These are phyloP conservation scores for Pythium dissimile DNA, from an alignment of 352 stramenopile genomes.

Conservation along the genomic window DNA sequence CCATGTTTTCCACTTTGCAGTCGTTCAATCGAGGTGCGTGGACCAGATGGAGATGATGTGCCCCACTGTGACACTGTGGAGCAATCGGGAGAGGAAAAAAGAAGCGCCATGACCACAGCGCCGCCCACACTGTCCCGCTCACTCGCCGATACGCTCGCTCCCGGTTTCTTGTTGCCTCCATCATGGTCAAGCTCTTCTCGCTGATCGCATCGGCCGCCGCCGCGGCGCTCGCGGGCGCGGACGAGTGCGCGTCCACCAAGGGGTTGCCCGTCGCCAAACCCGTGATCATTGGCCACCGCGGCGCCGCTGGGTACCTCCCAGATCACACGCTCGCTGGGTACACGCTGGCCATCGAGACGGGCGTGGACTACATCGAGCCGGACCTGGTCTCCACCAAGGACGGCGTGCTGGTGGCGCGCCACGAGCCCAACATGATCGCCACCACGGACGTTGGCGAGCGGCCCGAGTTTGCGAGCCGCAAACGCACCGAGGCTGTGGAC, in stretches of 20 bases:
- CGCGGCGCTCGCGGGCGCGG: not conserved
- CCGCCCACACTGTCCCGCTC: too few species aligned
- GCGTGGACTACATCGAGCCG: conserved; percentile 87
- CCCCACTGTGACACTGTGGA: too few species aligned
- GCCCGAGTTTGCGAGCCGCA: conserved; percentile 60
- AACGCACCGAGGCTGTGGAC: conserved; percentile 46
- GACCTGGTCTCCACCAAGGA: conserved; percentile 87
- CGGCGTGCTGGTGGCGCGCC: conserved; percentile 67
- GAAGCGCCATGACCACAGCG: too few species aligned
- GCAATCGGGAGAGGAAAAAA: too few species aligned
- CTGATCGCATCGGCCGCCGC: not conserved
- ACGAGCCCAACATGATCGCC: conserved; percentile 82
- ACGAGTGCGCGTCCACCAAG: not conserved
- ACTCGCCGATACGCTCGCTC: too few species aligned
- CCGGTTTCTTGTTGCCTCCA: too few species aligned
- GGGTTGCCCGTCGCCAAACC: conserved; percentile 10
- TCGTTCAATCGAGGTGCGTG: too few species aligned
- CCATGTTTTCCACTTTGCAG: too few species aligned
- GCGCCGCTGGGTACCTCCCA: conserved; percentile 82
- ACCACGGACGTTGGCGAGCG: conserved; percentile 81
- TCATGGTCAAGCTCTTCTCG: not conserved
- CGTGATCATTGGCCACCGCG: conserved; percentile 73
- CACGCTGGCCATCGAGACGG: conserved; percentile 82
- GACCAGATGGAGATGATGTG: too few species aligned
- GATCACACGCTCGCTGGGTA: conserved; percentile 88